A percentile compares a stretch with the other conserved stretches of the same genome.
These are phyloP conservation scores for Flaveria robusta DNA, from an alignment of 129 eudicot species.

Conservation along the genomic window DNA sequence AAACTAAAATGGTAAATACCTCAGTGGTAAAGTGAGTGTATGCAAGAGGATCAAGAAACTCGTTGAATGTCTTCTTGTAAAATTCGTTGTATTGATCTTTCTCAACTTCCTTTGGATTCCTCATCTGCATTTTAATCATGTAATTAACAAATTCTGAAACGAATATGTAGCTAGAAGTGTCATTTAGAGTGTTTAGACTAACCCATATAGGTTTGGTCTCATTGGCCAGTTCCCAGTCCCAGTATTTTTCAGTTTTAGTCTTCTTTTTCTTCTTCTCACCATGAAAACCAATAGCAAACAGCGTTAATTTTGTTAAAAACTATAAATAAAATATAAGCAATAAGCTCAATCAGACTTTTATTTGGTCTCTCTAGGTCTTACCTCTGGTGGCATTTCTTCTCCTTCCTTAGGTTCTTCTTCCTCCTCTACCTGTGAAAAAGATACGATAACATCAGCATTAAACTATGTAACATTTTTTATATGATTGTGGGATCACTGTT, in stretches of 20 bases:
- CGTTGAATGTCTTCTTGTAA: conserved; percentile 88
- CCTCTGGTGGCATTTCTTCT: conserved; percentile 81
- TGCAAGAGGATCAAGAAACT: conserved; percentile 83
- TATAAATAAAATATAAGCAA: neutral
- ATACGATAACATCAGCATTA: neutral
- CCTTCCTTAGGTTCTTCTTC: conserved; percentile 90
- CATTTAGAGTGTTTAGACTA: conserved; percentile 23
- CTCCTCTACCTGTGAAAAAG: conserved; percentile 73
- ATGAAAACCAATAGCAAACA: conserved; percentile 39
- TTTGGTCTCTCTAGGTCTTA: conserved; percentile 27
- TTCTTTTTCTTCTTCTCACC: conserved; percentile 76
- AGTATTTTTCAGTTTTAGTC: conserved; percentile 87
- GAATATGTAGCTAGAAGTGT: neutral
- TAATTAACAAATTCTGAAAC: conserved; percentile 1
- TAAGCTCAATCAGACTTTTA: neutral
- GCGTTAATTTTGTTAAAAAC: neutral
- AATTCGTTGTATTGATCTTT: conserved; percentile 89
- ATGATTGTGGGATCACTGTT: neutral
- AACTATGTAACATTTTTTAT: neutral
- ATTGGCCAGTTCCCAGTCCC: conserved; percentile 98
- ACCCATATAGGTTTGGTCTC: conserved; percentile 99
- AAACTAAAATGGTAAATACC: conserved; percentile 42
- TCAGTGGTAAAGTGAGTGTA: conserved; percentile 89
- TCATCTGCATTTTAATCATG: conserved; percentile 60
- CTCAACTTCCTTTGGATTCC: conserved; percentile 80